Evolutionary conservation across 148 eudicot genomes (phyloP), one percentile per base, ranked within the genome.

Genomic region (Agrostemma githago): DNA sequence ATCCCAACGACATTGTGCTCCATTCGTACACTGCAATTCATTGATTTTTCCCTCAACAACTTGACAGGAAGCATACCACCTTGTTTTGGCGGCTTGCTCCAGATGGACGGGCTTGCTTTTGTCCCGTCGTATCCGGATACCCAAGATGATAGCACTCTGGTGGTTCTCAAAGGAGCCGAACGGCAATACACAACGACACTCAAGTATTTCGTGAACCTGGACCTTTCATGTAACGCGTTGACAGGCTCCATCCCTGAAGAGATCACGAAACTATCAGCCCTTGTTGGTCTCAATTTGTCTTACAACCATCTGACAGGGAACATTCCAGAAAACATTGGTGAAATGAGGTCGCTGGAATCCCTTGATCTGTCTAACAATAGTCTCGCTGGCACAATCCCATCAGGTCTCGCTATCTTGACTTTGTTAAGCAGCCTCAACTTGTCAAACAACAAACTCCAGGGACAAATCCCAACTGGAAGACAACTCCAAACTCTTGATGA

Each of bases 181-280:
- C 77, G 40, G 4, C 34, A 56, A n/a, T 83, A 66, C 74, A 80
- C 82, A 37, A 53, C 39, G 3, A 77, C 42, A 0, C 64, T 78
- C 17, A 62, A 39, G 53, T 19, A 34, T 5, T 51, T 83, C 5
- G 59, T 62, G 3, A 75, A 78, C 72, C 70, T 82, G n/a, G 90
- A 85, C 58, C 87, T 89, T 53, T 89, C 89, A 0, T 59, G 81
- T 57, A 89, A 89, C 40, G 67, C 72, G 38, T 76, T 87, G 5
- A 20, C 16, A 5, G 85, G 92, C 1, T 53, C 71, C 4, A 88
- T 88, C 38, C 89, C 89, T 16, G 34, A 61, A 17, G 86, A 76
- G 76, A 56, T 89, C 16, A 81, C 82, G 46, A 74, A 74, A 5
- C 51, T 79, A 41, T 58, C 69, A 1, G 10, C 3, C 6, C 78